A percentile compares a stretch with the other conserved stretches of the same genome.
Evolutionary conservation across 106 monocot species (phyloP).

Genomic region (Apostasia shenzhenica): DNA sequence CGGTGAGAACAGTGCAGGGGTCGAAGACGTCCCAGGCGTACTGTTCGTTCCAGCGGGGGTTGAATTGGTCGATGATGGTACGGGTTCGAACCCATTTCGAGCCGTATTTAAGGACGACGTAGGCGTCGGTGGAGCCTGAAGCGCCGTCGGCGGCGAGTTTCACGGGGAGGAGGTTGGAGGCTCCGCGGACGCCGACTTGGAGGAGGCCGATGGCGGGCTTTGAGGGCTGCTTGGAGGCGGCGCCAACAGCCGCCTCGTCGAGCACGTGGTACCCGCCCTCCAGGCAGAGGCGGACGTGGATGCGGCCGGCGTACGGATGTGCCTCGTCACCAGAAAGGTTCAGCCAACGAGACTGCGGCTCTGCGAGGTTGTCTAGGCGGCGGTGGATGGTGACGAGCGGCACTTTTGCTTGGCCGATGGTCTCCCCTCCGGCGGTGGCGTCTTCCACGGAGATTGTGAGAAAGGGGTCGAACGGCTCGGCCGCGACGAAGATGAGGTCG

Average conservation of each 20-base stretch:
- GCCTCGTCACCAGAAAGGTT: slow-evolving; percentile 54
- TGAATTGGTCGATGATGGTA: slow-evolving; percentile 78
- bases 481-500: slow-evolving; percentile 79
- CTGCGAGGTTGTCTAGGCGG: slow-evolving; percentile 62
- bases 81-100: slow-evolving; percentile 90
- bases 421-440: slow-evolving; percentile 14
- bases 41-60: slow-evolving; percentile 94
- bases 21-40: slow-evolving; percentile 96
- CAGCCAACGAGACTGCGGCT: slow-evolving; percentile 79
- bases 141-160: slow-evolving; percentile 53
- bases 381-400: slow-evolving; percentile 62
- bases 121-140: slow-evolving; percentile 76
- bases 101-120: slow-evolving; percentile 81
- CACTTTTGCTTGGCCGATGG: slow-evolving; percentile 56
- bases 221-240: slow-evolving; percentile 70
- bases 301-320: slow-evolving; percentile 53
- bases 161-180: slow-evolving; percentile 62
- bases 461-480: slow-evolving; percentile 89
- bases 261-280: slow-evolving; percentile 95
- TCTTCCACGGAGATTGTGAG: slow-evolving; percentile 68
- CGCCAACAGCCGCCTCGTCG: slow-evolving; percentile 77
- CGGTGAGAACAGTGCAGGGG: slow-evolving; percentile 88
- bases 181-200: slow-evolving; percentile 73
- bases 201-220: slow-evolving; percentile 68
- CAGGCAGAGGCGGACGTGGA: slow-evolving; percentile 72